Evolutionary conservation across 441 rosid species (phyloP).

Genomic region (Corymbia calophylla): DNA sequence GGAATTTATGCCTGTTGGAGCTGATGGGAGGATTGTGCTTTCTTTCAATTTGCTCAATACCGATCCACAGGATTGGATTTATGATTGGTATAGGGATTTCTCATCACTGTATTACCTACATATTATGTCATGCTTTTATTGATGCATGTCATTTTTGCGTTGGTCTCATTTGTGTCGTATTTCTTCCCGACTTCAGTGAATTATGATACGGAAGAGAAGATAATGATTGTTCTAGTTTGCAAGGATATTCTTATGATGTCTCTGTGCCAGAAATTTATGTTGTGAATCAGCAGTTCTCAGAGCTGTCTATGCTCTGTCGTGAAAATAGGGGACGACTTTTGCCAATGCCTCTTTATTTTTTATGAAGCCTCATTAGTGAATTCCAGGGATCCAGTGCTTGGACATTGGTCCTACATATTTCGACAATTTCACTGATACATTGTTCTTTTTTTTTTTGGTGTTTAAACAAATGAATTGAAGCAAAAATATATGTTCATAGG

Average conservation of each 20-base stretch:
- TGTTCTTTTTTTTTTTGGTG: not conserved
- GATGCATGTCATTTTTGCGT: not conserved
- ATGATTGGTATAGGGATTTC: slow-evolving; percentile 50
- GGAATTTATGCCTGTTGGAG: slow-evolving; percentile 93
- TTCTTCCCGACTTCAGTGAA: not conserved
- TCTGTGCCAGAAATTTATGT: not conserved
- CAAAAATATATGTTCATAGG: not conserved
- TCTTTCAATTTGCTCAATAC: slow-evolving; percentile 89
- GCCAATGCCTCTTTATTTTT: not conserved
- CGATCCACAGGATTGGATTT: slow-evolving; percentile 75
- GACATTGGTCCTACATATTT: not conserved
- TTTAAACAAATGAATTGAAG: not conserved
- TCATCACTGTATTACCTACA: not conserved
- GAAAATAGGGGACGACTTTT: not conserved
- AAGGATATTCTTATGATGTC: not conserved
- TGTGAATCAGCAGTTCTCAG: not conserved
- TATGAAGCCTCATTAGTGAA: not conserved
- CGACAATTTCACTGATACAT: not conserved
- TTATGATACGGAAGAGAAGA: not conserved
- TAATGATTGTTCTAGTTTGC: not conserved
- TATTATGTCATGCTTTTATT: not conserved
- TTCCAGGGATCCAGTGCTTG: not conserved
- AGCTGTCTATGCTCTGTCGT: not conserved
- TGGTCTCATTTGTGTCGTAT: not conserved
- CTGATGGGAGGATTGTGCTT: slow-evolving; percentile 88